Conservation (phyloP, 306 rosid species). For the Castanea mollissima region DNA sequence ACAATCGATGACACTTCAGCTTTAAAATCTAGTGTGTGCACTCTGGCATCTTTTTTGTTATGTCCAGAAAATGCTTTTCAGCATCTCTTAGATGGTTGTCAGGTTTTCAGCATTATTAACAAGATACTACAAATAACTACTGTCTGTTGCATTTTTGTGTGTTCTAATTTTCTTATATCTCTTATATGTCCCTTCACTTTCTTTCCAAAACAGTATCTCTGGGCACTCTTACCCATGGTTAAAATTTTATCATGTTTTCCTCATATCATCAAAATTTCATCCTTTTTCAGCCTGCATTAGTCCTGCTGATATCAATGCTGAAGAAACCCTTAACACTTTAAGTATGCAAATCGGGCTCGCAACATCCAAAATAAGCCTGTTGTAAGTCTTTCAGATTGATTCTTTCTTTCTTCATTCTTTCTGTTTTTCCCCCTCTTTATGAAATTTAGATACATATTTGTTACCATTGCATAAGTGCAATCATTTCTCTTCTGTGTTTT, state of each 20-base stretch:
- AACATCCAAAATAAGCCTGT: conserved; percentile 96
- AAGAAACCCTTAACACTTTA: conserved; percentile 98
- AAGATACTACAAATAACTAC: conserved; percentile 7
- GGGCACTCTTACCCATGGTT: conserved; percentile 7
- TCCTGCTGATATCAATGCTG: conserved; percentile 99
- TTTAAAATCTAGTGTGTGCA: background rate
- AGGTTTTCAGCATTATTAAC: conserved; percentile 12
- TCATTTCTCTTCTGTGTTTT: conserved; percentile 21
- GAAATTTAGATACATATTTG: conserved; percentile 19
- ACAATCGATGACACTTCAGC: background rate
- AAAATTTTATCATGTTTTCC: conserved; percentile 22
- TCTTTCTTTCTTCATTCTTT: background rate
- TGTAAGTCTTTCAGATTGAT: conserved; percentile 50
- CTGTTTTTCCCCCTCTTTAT: conserved; percentile 3
- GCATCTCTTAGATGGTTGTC: background rate
- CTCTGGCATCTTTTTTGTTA: conserved; percentile 7
- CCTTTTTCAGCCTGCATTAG: conserved; percentile 88
- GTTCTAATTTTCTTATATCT: background rate
- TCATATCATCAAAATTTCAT: conserved; percentile 19
- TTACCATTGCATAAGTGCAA: conserved; percentile 17
- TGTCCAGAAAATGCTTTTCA: conserved; percentile 10
- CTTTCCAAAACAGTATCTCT: conserved; percentile 8
- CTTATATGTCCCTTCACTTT: background rate
- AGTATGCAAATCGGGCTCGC: conserved; percentile 99
- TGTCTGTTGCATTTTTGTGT: conserved; percentile 3